Conservation (phyloP, 2,329 filamentous ascomycete genomes). For the Lasiodiplodia hormozganensis region DNA sequence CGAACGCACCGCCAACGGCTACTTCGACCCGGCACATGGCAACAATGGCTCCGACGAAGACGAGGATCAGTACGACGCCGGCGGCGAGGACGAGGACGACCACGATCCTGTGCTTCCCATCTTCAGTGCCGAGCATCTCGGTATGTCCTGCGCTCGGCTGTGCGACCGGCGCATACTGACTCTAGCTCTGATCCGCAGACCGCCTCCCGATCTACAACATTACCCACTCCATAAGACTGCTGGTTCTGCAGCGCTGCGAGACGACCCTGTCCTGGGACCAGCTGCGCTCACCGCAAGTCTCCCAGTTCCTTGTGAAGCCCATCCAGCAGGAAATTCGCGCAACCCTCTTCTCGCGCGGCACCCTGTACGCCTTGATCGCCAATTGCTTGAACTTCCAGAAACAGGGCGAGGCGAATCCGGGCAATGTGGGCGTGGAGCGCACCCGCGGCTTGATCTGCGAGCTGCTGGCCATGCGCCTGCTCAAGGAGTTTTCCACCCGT, state of each 20-base stretch:
- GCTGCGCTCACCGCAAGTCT: constrained; percentile 91
- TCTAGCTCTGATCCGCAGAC: constrained; percentile 60
- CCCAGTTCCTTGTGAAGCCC: constrained; percentile 93
- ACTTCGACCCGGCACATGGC: constrained; percentile 31
- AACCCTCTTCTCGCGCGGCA: constrained; percentile 84
- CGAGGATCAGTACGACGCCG: constrained; percentile 40
- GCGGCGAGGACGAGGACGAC: constrained; percentile 37
- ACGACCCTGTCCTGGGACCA: constrained; percentile 95
- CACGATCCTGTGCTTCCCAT: constrained; percentile 49
- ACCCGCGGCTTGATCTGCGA: constrained; percentile 91
- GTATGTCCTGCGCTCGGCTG: constrained; percentile 35
- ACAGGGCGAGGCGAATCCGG: constrained; percentile 81
- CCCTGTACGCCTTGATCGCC: constrained; percentile 87
- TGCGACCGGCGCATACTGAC: constrained; percentile 36
- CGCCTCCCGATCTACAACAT: constrained; percentile 87
- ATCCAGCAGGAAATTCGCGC: constrained; percentile 88
- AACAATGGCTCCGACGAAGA: constrained; percentile 34
- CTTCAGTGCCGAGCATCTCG: constrained; percentile 46
- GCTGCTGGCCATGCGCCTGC: constrained; percentile 83
- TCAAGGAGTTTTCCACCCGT: constrained; percentile 87
- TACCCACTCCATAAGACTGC: constrained; percentile 85
- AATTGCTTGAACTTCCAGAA: constrained; percentile 94
- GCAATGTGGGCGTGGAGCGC: constrained; percentile 81
- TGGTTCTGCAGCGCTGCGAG: constrained; percentile 85
- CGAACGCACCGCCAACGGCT: constrained; percentile 38